These are phyloP conservation scores for Eutrema heterophyllum DNA, from an alignment of 345 rosid genomes.

Conservation along the genomic window DNA sequence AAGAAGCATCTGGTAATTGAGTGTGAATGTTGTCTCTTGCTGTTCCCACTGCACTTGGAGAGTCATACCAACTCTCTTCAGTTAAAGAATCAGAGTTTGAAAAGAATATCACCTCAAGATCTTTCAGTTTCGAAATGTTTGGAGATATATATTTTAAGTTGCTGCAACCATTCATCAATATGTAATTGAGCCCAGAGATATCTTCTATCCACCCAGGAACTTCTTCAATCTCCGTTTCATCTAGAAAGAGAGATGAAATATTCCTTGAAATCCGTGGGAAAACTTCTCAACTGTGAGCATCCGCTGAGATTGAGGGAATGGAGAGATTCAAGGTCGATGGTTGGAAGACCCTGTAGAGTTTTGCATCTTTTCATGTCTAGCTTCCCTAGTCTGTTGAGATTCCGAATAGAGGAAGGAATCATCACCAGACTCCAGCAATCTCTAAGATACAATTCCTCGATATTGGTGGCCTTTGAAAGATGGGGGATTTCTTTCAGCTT, in stretches of 20 bases:
- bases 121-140: not conserved
- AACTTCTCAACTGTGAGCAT: not conserved
- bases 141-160: not conserved
- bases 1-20: not conserved
- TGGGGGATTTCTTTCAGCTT: not conserved
- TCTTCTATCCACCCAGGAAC: not conserved
- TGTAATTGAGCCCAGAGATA: not conserved
- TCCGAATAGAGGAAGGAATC: not conserved
- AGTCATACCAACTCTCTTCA: not conserved
- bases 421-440: not conserved
- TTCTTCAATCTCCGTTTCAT: not conserved
- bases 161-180: not conserved
- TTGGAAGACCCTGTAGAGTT: not conserved
- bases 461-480: not conserved
- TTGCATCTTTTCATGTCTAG: not conserved
- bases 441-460: not conserved
- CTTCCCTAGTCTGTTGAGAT: not conserved
- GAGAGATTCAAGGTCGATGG: not conserved
- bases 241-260: not conserved
- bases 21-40: not conserved
- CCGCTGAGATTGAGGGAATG: not conserved
- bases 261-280: not conserved
- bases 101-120: not conserved
- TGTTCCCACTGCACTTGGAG: not conserved
- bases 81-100: not conserved